These are phyloP conservation scores for Hypoxylon sp. DNA, from an alignment of 2,329 filamentous ascomycete species.

Conservation along the genomic window DNA sequence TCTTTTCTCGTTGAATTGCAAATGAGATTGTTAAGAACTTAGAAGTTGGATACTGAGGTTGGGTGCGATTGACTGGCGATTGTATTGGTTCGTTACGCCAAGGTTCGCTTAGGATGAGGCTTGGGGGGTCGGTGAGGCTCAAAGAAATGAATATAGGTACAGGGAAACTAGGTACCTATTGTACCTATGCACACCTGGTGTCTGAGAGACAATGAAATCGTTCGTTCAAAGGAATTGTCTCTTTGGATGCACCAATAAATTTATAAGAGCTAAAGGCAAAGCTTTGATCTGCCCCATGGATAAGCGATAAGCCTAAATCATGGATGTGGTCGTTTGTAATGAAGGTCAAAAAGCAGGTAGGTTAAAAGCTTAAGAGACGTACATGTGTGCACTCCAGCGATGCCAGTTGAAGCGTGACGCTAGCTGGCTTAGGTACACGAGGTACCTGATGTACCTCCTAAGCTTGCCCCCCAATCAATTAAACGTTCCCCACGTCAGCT, in stretches of 20 bases:
- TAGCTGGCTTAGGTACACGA: neutral
- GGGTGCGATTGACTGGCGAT: neutral
- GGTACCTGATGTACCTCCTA: constrained; percentile 9
- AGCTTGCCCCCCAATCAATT: constrained; percentile 24
- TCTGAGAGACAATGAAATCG: neutral
- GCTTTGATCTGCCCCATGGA: neutral
- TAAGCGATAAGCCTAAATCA: neutral
- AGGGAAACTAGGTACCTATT: constrained; percentile 3
- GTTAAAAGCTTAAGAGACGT: neutral
- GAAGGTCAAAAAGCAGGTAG: neutral
- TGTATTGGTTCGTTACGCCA: constrained; percentile 26
- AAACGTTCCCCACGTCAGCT: constrained; percentile 48
- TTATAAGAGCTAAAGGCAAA: neutral
- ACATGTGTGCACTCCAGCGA: neutral
- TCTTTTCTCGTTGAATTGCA: neutral
- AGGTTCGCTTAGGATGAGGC: constrained; percentile 6
- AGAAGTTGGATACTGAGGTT: neutral
- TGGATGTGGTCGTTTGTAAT: neutral
- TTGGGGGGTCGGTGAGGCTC: constrained; percentile 29
- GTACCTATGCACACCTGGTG: constrained; percentile 1
- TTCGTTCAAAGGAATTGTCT: constrained; percentile 2
- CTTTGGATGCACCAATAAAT: neutral
- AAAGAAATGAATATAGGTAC: constrained; percentile 14
- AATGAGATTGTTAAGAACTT: constrained; percentile 2
- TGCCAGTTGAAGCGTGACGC: neutral